Evolutionary conservation across 169 alveolate genomes (phyloP), one percentile per base, ranked within the genome.

Genomic region (Plasmodium relictum): DNA sequence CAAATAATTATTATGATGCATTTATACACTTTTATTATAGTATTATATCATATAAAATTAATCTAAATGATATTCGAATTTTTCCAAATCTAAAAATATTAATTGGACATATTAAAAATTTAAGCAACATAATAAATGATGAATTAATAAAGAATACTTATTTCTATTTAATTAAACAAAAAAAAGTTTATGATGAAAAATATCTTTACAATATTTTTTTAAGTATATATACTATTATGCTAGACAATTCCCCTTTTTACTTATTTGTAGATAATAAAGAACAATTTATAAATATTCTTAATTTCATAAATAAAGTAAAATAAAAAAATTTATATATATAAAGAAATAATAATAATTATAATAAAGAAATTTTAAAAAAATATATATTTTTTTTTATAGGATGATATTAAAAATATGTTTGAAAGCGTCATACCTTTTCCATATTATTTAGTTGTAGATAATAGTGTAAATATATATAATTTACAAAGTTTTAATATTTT

Each of bases 1-100:
- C 92, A 63, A 70, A 63, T 63, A 72, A 58, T 63, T 86, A 86
- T 65, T 72, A 72, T 71, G 87, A 71, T 72, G 83, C 92, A 16
- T 86, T 86, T 39, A 86, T 72, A 68, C 92, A 86, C 14, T 86
- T 70, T 39, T 86, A 71, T 63, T 86, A 86, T 76, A 86, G 88
- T 50, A 16, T 71, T 61, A 12, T 86, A 18, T 71, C 92, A 4
- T 86, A 71, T 52, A 69, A 86, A 86, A 86, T 86, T 52, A 74
- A 86, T 72, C 3, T 72, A 70, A 61, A 86, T 45, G 24, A 86
- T 86, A 50, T 86, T n/a, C 44, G 71, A 69, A 69, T 86, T 44
- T 86, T 86, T 45, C 92, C 92, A 18, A 86, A 86, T 31, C 70
- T 86, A 50, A 69, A 48, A 73, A 86, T 86, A 12, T 63, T 86